phyloP scores from a whole-genome alignment of 2,329 filamentous ascomycete genomes.

The Penicillium sp. region DNA sequence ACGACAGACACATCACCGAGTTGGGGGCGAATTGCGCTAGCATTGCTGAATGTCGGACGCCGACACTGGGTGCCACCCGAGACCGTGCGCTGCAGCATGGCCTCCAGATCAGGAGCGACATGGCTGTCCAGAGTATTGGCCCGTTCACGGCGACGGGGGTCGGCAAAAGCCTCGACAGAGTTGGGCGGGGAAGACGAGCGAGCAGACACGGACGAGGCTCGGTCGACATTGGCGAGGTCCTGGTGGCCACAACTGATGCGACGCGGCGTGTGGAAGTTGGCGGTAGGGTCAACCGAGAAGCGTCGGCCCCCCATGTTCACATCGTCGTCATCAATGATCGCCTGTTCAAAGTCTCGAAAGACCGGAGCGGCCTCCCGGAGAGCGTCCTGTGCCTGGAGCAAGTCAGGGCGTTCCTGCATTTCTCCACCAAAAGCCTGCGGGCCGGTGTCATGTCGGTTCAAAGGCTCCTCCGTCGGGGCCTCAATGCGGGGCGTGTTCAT shows the following conservation, averaged over 20 bases:
- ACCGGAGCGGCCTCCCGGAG: constrained; percentile 45
- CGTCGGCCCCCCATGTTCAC: constrained; percentile 36
- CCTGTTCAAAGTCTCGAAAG: constrained; percentile 82
- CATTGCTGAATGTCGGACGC: constrained; percentile 59
- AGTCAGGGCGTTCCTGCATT: constrained; percentile 47
- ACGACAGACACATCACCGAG: constrained; percentile 36
- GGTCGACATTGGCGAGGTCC: constrained; percentile 43
- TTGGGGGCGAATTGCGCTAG: constrained; percentile 55
- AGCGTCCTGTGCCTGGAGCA: constrained; percentile 49
- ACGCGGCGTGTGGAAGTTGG: constrained; percentile 33
- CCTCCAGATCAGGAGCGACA: constrained; percentile 53
- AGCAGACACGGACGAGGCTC: constrained; percentile 53
- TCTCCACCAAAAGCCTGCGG: constrained; percentile 51
- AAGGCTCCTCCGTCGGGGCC: constrained; percentile 37
- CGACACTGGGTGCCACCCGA: constrained; percentile 67
- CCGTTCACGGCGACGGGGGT: constrained; percentile 80
- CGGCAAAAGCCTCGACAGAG: constrained; percentile 95
- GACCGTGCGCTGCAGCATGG: constrained; percentile 65
- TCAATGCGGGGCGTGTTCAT: constrained; percentile 38
- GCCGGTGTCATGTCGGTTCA: constrained; percentile 36
- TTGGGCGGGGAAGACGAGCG: constrained; percentile 86
- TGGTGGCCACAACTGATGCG: constrained; percentile 38
- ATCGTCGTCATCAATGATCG: constrained; percentile 60
- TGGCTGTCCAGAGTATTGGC: constrained; percentile 64
- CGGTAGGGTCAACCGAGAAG: constrained; percentile 44